phyloP scores from a whole-genome alignment of 805 yeast species.

The Candida dendrica region DNA sequence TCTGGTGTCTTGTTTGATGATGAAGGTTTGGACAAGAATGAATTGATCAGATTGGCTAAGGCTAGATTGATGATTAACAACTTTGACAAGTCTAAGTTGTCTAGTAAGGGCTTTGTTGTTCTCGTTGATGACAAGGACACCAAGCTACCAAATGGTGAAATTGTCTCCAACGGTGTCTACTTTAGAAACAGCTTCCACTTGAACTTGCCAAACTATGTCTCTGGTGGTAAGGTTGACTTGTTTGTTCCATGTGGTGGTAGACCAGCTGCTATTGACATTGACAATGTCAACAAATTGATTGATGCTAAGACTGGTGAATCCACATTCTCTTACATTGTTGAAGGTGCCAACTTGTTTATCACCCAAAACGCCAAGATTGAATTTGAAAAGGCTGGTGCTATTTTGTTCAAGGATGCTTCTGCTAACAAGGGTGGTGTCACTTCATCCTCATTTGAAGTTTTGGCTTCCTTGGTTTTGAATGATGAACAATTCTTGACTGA shows the following conservation, averaged over 20 bases:
- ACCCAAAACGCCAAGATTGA: conserved; percentile 89
- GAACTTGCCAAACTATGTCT: conserved; percentile 47
- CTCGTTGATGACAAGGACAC: conserved; percentile 80
- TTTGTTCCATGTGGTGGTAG: conserved; percentile 99
- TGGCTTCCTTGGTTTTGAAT: conserved; percentile 87
- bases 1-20: conserved; percentile 94
- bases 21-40: conserved; percentile 74
- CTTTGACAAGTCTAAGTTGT: conserved; percentile 61
- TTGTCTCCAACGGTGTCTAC: conserved; percentile 74
- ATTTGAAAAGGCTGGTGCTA: conserved; percentile 79
- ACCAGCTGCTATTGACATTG: conserved; percentile 90
- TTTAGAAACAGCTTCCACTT: conserved; percentile 91
- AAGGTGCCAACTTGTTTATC: conserved; percentile 94
- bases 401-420: conserved; percentile 91
- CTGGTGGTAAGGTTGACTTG: conserved; percentile 52
- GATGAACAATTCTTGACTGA: conserved; percentile 73
- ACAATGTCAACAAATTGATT: conserved; percentile 66
- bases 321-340: conserved; percentile 81
- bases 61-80: conserved; percentile 66
- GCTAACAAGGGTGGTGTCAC: conserved; percentile 99
- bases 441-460: conserved; percentile 89
- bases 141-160: conserved; percentile 67
- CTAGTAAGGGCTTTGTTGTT: conserved; percentile 72
- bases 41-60: conserved; percentile 71
- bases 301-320: conserved; percentile 71